These are phyloP conservation scores for Hemisphaericaspora lyxosophila DNA, from an alignment of 1,139 yeast genomes.

Conservation along the genomic window DNA sequence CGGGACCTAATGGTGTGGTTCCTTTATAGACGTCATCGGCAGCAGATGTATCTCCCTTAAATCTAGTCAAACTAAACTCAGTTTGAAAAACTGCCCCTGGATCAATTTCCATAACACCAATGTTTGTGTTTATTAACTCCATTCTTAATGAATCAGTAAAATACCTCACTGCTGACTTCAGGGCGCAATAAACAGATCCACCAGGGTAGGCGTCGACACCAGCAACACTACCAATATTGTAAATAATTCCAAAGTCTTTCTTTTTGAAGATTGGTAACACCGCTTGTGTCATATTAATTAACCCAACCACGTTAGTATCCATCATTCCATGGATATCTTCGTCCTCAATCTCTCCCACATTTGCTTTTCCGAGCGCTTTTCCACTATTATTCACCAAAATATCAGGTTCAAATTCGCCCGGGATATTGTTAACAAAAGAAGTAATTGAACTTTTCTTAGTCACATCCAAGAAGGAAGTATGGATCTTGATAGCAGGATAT, in stretches of 20 bases:
- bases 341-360: conserved; percentile 56
- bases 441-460: conserved; percentile 48
- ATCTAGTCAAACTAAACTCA: conserved; percentile 49
- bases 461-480: conserved; percentile 62
- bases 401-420: conserved; percentile 59
- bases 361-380: conserved; percentile 67
- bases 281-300: conserved; percentile 69
- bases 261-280: conserved; percentile 61
- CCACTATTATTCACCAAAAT: conserved; percentile 83
- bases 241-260: conserved; percentile 48
- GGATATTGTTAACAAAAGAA: conserved; percentile 51
- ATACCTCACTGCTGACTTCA: conserved; percentile 49
- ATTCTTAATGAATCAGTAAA: conserved; percentile 49
- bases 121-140: conserved; percentile 45
- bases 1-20: conserved; percentile 46
- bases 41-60: conserved; percentile 39
- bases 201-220: conserved; percentile 54
- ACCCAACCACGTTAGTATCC: conserved; percentile 71
- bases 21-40: conserved; percentile 49
- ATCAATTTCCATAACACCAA: conserved; percentile 49
- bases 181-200: conserved; percentile 52
- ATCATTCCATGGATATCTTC: conserved; percentile 64
- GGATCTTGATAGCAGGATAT: conserved; percentile 51
- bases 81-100: conserved; percentile 54
- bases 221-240: conserved; percentile 52